A percentile compares a stretch with the other conserved stretches of the same genome.
phyloP scores from a whole-genome alignment of 2,329 filamentous ascomycete genomes.

The Pestalotiopsis sp. region DNA sequence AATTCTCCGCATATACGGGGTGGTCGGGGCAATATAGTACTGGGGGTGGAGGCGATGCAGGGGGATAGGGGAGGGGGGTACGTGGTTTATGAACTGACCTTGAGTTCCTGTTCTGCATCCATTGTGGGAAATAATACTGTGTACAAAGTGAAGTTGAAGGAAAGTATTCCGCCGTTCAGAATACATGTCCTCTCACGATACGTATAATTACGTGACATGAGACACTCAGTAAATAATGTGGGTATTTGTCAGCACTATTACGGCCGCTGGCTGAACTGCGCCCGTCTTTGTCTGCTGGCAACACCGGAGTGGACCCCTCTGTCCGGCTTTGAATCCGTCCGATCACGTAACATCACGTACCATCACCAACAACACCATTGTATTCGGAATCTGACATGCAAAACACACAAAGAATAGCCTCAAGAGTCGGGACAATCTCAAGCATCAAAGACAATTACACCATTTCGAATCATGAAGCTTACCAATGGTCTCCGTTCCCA shows the following conservation, averaged over 20 bases:
- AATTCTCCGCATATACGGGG: background rate
- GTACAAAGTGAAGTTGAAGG: background rate
- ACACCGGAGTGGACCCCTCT: background rate
- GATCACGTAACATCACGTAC: constrained; percentile 21
- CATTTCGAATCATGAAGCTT: background rate
- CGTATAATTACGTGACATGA: background rate
- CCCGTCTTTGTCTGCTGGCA: background rate
- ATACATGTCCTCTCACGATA: background rate
- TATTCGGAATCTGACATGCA: background rate
- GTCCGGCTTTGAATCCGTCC: constrained; percentile 20
- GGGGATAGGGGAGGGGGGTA: background rate
- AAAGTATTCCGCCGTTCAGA: background rate
- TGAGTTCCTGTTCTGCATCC: constrained; percentile 9
- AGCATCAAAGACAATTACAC: background rate
- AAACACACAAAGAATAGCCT: background rate
- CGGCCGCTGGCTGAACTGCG: background rate
- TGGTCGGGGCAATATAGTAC: background rate
- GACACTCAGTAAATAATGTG: background rate
- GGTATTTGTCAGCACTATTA: constrained; percentile 6
- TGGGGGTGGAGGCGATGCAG: background rate
- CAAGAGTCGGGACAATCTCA: background rate
- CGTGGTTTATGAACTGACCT: background rate
- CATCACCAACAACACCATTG: background rate
- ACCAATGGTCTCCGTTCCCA: background rate
- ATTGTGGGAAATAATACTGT: background rate